Percentiles rank a stretch among this genome's conserved stretches.
These are phyloP conservation scores for Astrothelium macrocarpum DNA, from an alignment of 495 filamentous ascomycete species.

Conservation along the genomic window DNA sequence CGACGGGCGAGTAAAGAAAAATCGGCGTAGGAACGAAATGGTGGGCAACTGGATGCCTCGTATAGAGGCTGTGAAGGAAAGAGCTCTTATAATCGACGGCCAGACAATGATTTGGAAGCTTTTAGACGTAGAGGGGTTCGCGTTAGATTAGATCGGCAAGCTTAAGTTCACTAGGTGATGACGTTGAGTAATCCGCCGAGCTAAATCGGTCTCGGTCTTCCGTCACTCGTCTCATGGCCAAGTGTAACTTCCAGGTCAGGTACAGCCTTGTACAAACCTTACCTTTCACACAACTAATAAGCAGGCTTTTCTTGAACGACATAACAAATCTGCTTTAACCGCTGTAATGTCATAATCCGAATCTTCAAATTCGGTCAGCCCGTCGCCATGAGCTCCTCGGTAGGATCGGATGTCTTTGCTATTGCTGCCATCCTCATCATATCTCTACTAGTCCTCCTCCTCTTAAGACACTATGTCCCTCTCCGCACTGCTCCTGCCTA, in stretches of 20 bases:
- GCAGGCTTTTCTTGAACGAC: too few species aligned
- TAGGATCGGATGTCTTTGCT: conserved; percentile 66
- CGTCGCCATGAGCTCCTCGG: conserved; percentile 30
- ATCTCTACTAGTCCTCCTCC: conserved; percentile 64
- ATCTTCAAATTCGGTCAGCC: not conserved
- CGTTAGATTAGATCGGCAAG: not conserved
- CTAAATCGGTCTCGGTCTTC: not conserved
- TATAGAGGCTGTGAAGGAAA: too few species aligned
- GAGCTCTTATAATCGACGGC: not conserved
- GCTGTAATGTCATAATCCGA: not conserved
- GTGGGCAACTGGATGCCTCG: conserved; percentile 16
- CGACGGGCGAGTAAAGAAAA: conserved; percentile 51
- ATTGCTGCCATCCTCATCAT: conserved; percentile 59
- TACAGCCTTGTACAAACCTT: not conserved
- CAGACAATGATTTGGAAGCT: not conserved
- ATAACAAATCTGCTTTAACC: not conserved
- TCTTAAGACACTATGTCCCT: conserved; percentile 80
- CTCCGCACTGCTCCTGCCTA: conserved; percentile 85
- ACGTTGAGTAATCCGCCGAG: not conserved
- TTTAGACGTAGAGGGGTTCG: not conserved
- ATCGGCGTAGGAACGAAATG: conserved; percentile 58
- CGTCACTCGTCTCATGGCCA: not conserved
- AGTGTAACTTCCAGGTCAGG: not conserved
- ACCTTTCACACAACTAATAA: too few species aligned
- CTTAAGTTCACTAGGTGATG: not conserved